Evolutionary conservation across 2,329 filamentous ascomycete species (phyloP), one percentile per base, ranked within the genome.

Genomic region (Fusarium anguioides): DNA sequence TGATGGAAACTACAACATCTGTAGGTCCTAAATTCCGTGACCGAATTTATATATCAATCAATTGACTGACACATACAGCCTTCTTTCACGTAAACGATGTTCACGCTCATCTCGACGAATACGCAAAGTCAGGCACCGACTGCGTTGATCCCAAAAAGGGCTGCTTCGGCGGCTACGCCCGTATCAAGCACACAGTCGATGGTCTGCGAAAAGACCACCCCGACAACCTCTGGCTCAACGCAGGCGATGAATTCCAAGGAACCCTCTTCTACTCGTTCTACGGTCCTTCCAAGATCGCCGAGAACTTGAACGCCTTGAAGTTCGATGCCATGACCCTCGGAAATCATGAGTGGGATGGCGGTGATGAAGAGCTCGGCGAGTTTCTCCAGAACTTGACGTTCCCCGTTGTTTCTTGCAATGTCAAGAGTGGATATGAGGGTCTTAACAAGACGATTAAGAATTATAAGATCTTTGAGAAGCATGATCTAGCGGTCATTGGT

Each of bases 51-150:
- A n/a, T n/a, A n/a, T n/a, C n/a, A n/a, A n/a, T 12, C 40, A 23
- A 41, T n/a, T 15, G 31, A 24, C 51, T 45, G 3, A 50, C 12
- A 26, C 6, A 6, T 8, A 12, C 9, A 82, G 80, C 87, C 8
- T 89, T 90, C 78, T 90, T 89, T 77, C 89, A 91, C 75, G 83
- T 91, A 80, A 91, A 91, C 72, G 88, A 91, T 73, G 86, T 91
- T 15, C 89, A 91, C 74, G 84, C 89, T 15, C 89, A 91, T 73
- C 79, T 91, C 18, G 88, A 90, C 72, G 77, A 90, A 75, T 91
- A 87, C 76, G 80, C 83, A 26, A 82, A 83, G 15, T 86, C 86
- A 0, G 88, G 88, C 53, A 85, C 86, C 12, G 87, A 90, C 76
- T 91, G 88, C 78, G 84, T 81, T 0, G 76, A 81, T 24, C 83